These are phyloP conservation scores for Calonectria hawksworthii DNA, from an alignment of 2,329 filamentous ascomycete species.

Conservation along the genomic window DNA sequence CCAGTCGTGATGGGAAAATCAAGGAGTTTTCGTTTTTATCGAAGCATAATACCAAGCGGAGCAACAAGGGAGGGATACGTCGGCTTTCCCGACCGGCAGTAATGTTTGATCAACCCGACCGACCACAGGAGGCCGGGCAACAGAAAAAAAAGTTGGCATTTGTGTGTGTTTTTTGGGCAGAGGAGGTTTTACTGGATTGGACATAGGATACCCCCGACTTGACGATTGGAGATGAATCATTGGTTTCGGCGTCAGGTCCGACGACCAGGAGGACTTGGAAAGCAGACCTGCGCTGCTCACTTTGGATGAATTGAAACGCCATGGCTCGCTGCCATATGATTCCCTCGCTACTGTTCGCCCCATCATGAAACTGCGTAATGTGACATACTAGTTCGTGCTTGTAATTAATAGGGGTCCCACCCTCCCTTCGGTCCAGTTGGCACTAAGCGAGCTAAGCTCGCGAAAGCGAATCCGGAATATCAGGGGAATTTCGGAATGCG, in stretches of 20 bases:
- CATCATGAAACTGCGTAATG: neutral
- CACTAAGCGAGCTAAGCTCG: neutral
- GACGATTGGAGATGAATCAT: conserved; percentile 8
- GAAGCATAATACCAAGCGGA: neutral
- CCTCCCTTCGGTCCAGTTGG: neutral
- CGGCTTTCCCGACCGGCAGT: neutral
- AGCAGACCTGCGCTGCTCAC: neutral
- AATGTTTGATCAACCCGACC: conserved; percentile 15
- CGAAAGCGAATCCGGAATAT: neutral
- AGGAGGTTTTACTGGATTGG: conserved; percentile 9
- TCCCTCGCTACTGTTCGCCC: neutral
- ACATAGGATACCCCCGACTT: neutral
- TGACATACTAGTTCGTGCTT: neutral
- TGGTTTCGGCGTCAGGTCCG: neutral
- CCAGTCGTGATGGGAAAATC: neutral
- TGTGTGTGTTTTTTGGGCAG: neutral
- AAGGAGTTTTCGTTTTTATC: conserved; percentile 8
- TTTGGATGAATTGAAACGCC: neutral
- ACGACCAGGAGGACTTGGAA: neutral
- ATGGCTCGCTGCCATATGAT: neutral
- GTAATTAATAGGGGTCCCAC: neutral
- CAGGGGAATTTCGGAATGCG: neutral
- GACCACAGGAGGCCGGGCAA: neutral
- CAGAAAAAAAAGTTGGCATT: neutral
- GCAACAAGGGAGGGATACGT: neutral